Base-by-base conservation (phyloP, 1,139 yeast genomes). In the Blastobotrys capitulatus region DNA sequence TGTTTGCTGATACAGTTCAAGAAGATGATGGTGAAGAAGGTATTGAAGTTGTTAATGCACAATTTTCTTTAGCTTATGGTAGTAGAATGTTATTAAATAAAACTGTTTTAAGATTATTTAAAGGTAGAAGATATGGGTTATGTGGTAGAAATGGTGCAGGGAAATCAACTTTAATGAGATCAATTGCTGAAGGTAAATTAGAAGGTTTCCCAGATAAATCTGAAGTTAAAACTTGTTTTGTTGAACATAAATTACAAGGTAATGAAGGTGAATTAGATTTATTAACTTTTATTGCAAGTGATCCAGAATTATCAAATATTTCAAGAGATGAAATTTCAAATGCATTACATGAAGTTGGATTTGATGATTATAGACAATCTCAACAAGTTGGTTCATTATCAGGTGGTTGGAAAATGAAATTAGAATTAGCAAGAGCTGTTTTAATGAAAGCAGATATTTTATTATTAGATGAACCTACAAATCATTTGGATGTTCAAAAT, bases 131-230 rank as follows among this genome's bases (percentile, higher is more conserved):
- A 69, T 92, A 92, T 65, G 98, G 98, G 74, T 79, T 92, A 56
- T 89, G 97, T 76, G 98, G 98, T 64, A 81, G 97, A 72, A 92
- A 92, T 68, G 98, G 98, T 78, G 97, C 97, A 52, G 98, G 98
- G 74, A 92, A 92, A 70, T 88, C 97, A 16, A 92, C 98, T 18
- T 76, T 92, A 63, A 90, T 92, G 97, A 80, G 98, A 70, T 86
- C 98, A 36, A 92, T 92, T 63, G 88, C 96, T 50, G 88, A 88
- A 65, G 98, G 97, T 52, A 96, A 92, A 73, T 79, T 92, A 57
- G 98, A 92, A 72, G 98, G 98, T 6, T 92, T 92, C 81, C 98
- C 98, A 38, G 83, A 88, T 58, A 83, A 89, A 61, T 82, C 86
- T 52, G 85, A 86, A 63, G 75, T 92, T 59, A 83, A 85, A 68